Conservation (phyloP, 2,329 filamentous ascomycete species). For the Cercospora sojina region DNA sequence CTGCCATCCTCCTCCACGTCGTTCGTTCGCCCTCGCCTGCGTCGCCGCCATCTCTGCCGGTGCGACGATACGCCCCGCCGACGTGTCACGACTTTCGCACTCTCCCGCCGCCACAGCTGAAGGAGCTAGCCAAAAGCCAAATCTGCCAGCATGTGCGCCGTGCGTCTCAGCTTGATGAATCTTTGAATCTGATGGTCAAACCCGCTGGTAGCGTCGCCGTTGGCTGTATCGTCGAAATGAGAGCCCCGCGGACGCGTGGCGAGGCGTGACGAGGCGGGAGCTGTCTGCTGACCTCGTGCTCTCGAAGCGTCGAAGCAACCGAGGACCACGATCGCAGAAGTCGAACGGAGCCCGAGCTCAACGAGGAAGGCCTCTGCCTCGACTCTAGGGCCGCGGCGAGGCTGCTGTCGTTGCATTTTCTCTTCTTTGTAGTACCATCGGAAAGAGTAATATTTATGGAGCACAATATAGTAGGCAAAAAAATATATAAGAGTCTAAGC, state of each 20-base stretch:
- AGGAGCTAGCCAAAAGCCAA: conserved; percentile 4
- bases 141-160: background rate
- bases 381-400: no score
- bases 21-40: background rate
- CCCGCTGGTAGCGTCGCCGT: background rate
- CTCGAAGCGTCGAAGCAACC: background rate
- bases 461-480: no score
- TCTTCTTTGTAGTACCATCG: no score
- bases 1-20: background rate
- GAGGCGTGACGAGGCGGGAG: background rate
- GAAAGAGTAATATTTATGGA: no score
- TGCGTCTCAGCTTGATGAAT: conserved; percentile 9
- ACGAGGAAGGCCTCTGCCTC: background rate
- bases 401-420: no score
- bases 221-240: background rate
- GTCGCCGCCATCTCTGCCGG: background rate
- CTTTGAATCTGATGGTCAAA: background rate
- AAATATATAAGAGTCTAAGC: no score
- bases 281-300: background rate
- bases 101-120: background rate
- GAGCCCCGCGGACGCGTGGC: background rate
- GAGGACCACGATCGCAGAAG: background rate
- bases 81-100: conserved; percentile 4
- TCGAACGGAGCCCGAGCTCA: background rate
- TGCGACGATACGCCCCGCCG: background rate